phyloP scores from a whole-genome alignment of 176 grass and related monocot genomes.

The Chloris gayana region DNA sequence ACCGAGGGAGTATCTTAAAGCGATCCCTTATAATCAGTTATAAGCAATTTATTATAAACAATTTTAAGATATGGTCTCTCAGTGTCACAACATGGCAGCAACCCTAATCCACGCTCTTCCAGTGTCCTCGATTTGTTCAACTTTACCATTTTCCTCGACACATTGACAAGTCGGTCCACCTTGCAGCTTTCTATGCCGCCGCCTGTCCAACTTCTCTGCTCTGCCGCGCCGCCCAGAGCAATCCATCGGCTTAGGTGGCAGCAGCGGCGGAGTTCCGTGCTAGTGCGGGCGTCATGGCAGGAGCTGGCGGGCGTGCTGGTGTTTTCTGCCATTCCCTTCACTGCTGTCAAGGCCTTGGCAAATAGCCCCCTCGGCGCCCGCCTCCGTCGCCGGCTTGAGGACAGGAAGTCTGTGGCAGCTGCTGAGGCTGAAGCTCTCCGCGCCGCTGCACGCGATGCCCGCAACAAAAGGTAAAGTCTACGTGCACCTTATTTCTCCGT shows the following conservation, averaged over 20 bases:
- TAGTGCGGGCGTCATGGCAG: slow-evolving; percentile 56
- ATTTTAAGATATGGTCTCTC: too few species aligned
- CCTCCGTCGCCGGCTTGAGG: slow-evolving; percentile 60
- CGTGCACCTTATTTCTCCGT: neutral
- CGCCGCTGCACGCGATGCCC: slow-evolving; percentile 51
- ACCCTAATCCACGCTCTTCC: neutral
- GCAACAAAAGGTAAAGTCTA: slow-evolving; percentile 45
- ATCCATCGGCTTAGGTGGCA: neutral
- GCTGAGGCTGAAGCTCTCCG: slow-evolving; percentile 56
- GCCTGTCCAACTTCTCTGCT: neutral
- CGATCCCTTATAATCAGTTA: too few species aligned
- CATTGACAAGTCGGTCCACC: neutral
- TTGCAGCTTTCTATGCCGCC: neutral
- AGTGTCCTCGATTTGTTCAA: neutral
- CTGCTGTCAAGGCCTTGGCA: slow-evolving; percentile 85
- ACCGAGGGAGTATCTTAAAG: too few species aligned
- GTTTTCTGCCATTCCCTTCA: slow-evolving; percentile 91
- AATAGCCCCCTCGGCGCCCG: slow-evolving; percentile 75
- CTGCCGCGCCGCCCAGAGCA: neutral
- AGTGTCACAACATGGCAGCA: neutral
- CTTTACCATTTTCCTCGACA: neutral
- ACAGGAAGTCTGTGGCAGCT: slow-evolving; percentile 61
- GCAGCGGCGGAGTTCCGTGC: neutral
- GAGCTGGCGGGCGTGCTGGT: slow-evolving; percentile 87
- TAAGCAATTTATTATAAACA: too few species aligned